Conservation (phyloP, 176 grass and related monocot species). For the Musa beccarii region DNA sequence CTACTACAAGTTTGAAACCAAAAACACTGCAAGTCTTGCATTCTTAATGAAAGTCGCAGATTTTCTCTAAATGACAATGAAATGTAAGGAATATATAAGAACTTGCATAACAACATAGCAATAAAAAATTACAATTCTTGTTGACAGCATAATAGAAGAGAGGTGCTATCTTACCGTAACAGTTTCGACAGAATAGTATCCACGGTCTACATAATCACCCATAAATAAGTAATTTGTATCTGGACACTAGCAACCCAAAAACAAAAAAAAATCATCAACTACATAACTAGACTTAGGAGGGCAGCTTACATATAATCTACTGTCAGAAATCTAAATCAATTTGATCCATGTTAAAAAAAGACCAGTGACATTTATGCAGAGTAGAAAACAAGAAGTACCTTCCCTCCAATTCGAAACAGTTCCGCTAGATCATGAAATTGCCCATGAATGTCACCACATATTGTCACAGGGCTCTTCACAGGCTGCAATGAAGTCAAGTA, state of each 20-base stretch:
- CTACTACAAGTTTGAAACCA: too few species aligned
- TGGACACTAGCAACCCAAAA: constrained; percentile 31
- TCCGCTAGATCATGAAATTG: constrained; percentile 76
- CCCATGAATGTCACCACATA: constrained; percentile 79
- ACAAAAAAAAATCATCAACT: not conserved
- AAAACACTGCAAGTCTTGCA: too few species aligned
- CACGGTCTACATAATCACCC: constrained; percentile 73
- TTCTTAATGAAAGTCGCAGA: too few species aligned
- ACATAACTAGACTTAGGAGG: not conserved
- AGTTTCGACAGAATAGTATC: constrained; percentile 72
- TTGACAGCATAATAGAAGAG: not conserved
- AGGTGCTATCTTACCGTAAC: constrained; percentile 33
- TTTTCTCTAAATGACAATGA: too few species aligned
- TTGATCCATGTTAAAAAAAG: too few species aligned
- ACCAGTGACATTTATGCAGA: not conserved
- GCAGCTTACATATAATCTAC: not conserved
- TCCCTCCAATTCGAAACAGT: constrained; percentile 62
- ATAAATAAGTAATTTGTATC: constrained; percentile 78
- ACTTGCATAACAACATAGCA: not conserved
- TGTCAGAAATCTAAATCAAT: not conserved
- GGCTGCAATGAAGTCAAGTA: constrained; percentile 30
- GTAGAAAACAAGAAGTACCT: constrained; percentile 28
- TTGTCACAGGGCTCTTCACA: constrained; percentile 63
- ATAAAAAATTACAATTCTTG: not conserved
- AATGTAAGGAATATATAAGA: not conserved